phyloP scores from a whole-genome alignment of 305 asterid genomes.

The Fraxinus velutina region DNA sequence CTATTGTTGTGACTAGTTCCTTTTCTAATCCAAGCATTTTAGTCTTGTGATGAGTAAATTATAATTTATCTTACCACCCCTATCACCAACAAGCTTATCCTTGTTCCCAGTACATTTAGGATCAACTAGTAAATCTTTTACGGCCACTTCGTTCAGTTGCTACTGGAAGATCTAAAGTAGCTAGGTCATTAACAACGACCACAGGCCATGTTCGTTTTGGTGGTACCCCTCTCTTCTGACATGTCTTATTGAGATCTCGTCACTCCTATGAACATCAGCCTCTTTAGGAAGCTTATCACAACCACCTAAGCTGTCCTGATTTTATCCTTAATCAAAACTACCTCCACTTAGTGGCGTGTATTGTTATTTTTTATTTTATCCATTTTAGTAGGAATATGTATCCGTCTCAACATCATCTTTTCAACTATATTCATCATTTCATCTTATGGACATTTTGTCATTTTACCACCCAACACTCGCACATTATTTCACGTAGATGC shows the following conservation, averaged over 20 bases:
- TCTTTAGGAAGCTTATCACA: not conserved
- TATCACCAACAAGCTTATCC: not conserved
- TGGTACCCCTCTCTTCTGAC: not conserved
- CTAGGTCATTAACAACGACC: not conserved
- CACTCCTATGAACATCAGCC: not conserved
- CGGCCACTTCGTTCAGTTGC: not conserved
- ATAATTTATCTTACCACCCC: not conserved
- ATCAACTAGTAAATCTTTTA: not conserved
- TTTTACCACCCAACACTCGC: not conserved
- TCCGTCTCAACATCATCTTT: not conserved
- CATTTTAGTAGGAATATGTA: not conserved
- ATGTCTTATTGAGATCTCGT: not conserved
- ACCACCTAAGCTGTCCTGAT: not conserved
- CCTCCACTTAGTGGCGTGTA: not conserved
- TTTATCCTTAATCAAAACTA: not conserved
- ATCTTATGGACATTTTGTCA: not conserved
- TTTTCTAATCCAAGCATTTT: constrained; percentile 6
- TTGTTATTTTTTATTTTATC: not conserved
- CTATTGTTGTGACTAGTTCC: constrained; percentile 6
- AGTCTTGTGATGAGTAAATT: constrained; percentile 11
- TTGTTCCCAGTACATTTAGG: not conserved
- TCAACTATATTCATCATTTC: not conserved
- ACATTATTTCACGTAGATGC: constrained; percentile 21
- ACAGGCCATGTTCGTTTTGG: not conserved
- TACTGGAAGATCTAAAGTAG: not conserved